These are phyloP conservation scores for Pyrus hybrid DNA, from an alignment of 331 rosid genomes.

Conservation along the genomic window DNA sequence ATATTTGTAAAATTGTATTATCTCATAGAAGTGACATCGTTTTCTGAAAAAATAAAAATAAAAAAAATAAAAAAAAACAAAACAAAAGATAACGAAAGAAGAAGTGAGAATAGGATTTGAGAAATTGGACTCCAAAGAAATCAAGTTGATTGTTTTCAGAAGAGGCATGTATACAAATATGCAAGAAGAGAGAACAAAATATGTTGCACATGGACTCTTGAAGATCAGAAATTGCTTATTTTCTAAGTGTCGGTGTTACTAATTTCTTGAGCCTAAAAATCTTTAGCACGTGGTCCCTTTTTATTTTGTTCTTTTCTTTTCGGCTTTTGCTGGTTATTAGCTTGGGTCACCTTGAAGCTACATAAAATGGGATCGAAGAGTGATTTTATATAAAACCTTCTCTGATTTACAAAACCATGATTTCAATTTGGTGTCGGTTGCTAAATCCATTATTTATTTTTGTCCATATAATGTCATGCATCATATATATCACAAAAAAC, in stretches of 20 bases:
- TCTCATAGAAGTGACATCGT: too few relatives aligned
- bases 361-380: not conserved
- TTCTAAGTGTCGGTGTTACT: not conserved
- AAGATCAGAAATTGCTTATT: not conserved
- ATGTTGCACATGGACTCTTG: not conserved
- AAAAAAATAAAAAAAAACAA: too few relatives aligned
- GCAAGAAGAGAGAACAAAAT: not conserved
- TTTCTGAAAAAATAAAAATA: too few relatives aligned
- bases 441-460: conserved; percentile 8
- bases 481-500: conserved; percentile 4
- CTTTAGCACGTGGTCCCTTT: not conserved
- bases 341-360: not conserved
- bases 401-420: not conserved
- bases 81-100: too few relatives aligned
- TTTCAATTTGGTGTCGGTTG: conserved; percentile 29
- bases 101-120: too few relatives aligned
- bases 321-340: not conserved
- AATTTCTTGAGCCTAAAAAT: not conserved
- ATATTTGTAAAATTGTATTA: too few relatives aligned
- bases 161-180: too few relatives aligned
- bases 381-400: not conserved
- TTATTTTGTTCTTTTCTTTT: not conserved
- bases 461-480: not conserved
- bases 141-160: too few relatives aligned
- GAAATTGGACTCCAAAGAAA: too few relatives aligned